Conservation (phyloP, 805 yeast genomes). For the Yueomyces sinensis region DNA sequence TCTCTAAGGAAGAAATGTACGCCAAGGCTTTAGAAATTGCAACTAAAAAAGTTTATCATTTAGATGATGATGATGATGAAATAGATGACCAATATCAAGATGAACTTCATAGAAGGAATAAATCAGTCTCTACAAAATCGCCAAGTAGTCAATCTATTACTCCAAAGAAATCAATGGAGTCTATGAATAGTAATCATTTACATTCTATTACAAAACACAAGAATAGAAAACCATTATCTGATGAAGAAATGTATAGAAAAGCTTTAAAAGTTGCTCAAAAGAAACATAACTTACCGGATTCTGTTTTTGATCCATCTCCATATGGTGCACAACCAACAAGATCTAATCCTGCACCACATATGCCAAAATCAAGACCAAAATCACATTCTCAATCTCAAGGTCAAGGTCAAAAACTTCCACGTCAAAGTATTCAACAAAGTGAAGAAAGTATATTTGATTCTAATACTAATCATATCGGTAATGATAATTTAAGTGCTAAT, state of each 20-base stretch:
- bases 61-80: background rate
- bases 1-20: conserved; percentile 36
- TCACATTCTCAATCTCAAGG: background rate
- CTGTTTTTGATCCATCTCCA: too few relatives aligned
- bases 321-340: background rate
- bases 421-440: background rate
- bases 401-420: background rate
- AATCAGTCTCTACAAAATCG: background rate
- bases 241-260: conserved; percentile 41
- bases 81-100: too few relatives aligned
- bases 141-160: background rate
- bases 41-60: conserved; percentile 40
- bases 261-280: conserved; percentile 47
- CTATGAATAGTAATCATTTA: background rate
- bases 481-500: background rate
- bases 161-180: background rate
- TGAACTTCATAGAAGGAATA: background rate
- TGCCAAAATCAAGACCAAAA: background rate
- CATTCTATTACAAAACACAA: background rate
- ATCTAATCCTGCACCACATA: background rate
- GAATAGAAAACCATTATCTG: conserved; percentile 14
- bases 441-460: background rate
- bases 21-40: conserved; percentile 44
- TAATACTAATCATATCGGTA: background rate
- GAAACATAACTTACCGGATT: conserved; percentile 18